Base-by-base conservation (phyloP, 2,329 filamentous ascomycete genomes). In the Dissoconium aciculare region DNA sequence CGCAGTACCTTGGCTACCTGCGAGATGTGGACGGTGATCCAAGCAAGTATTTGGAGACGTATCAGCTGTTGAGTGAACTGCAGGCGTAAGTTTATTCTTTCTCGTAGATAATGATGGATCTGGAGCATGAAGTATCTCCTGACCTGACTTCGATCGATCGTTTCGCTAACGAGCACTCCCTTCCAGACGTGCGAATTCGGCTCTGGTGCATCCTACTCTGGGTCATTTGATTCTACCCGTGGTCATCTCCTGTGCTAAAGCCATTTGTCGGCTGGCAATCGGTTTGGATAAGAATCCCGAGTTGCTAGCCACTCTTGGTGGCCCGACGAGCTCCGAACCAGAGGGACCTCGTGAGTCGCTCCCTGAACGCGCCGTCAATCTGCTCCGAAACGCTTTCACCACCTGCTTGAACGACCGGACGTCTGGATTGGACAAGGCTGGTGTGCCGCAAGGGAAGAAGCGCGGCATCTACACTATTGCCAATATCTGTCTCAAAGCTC, bases 401-500 rank as follows among this genome's bases (percentile, higher is more conserved):
- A 83, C 82, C 23, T 94, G 87, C 41, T 60, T 93, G 17, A 84
- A 79, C 3, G 84, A 93, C 51, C 71, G 82, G 28, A 76, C 71
- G 1, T 72, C 69, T 15, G 63, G 64, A 0, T 55, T 68, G 15
- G 53, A 51, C 34, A 69, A 68, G 42, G 26, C 40, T 6, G 73
- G 71, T 12, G 70, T 65, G 36, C 82, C 83, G 0, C 78, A 85
- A 45, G 83, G 84, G 32, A 91, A 85, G 52, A 83, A 87, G 49
- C 60, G 78, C 8, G 85, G 82, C 26, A 84, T 94, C 39, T 94
- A 94, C 58, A 74, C 81, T 35, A 84, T 92, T 57, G 85, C 84
- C 36, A 94, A 94, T 50, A 68, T 93, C 14, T 89, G 84, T 21
- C 60, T 94, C 28, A 87, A 85, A 54, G 70, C 94, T 3, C 66